Conservation (phyloP, 306 rosid species). For the Castanospermum australe region DNA sequence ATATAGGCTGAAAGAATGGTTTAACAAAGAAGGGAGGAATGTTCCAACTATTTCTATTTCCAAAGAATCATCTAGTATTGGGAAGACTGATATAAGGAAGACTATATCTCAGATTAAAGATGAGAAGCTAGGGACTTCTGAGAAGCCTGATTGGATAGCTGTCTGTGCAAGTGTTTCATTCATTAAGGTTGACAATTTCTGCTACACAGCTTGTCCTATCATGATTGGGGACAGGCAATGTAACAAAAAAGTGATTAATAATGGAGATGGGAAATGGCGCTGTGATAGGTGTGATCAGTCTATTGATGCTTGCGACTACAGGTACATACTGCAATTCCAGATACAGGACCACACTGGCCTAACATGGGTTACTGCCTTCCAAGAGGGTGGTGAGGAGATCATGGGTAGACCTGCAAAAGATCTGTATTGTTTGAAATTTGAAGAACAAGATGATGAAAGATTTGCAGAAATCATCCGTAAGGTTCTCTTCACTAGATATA, state of each 20-base stretch:
- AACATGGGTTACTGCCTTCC: constrained; percentile 91
- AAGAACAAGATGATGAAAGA: constrained; percentile 68
- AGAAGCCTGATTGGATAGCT: constrained; percentile 93
- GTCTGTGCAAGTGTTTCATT: constrained; percentile 64
- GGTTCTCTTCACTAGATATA: constrained; percentile 58
- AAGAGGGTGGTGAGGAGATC: constrained; percentile 90
- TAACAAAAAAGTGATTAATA: constrained; percentile 76
- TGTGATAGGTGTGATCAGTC: constrained; percentile 80
- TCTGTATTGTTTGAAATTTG: constrained; percentile 60
- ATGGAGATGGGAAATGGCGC: constrained; percentile 92
- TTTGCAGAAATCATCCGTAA: constrained; percentile 62
- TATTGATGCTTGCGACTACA: constrained; percentile 68
- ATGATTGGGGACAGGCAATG: constrained; percentile 83
- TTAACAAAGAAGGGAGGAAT: constrained; percentile 73
- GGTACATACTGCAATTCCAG: constrained; percentile 79
- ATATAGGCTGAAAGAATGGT: constrained; percentile 60
- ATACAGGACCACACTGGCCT: constrained; percentile 83
- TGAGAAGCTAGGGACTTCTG: constrained; percentile 87
- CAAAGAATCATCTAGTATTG: constrained; percentile 47
- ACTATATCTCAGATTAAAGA: constrained; percentile 81
- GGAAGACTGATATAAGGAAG: constrained; percentile 60
- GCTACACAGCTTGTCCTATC: constrained; percentile 86
- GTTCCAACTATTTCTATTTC: constrained; percentile 65
- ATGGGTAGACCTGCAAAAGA: constrained; percentile 78
- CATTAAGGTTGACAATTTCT: constrained; percentile 67